Evolutionary conservation across 2,329 filamentous ascomycete species (phyloP), one percentile per base, ranked within the genome.

Genomic region (Macroventuria anomochaeta): DNA sequence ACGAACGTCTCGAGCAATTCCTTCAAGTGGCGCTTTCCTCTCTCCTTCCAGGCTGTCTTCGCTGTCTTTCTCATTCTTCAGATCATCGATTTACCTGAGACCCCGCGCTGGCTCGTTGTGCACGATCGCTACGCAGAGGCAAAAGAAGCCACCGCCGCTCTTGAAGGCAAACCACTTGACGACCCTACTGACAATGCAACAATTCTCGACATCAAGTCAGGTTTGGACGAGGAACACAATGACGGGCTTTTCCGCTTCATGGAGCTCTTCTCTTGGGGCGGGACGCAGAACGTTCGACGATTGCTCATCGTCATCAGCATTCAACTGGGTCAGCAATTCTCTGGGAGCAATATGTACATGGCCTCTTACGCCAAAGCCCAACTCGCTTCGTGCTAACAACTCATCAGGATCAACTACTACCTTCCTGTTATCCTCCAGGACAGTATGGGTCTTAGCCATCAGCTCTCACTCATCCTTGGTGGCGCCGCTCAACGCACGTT

Each of bases 241-340:
- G 78, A 82, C 49, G 68, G 76, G 2, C 72, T 21, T 1, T 53
- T 52, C 25, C 47, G 65, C 65, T 20, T 69, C 64, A 69, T 58
- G 28, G 73, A 76, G 43, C 64, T 76, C 13, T 79, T 82, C 3
- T 70, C 74, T 0, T 82, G 81, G 75, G 68, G 71, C 20, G 34
- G 23, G 12, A n/a, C 13, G 6, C 34, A 37, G 34, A 37, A 37
- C 2, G 67, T 83, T 4, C 76, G 81, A 2, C 76, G 81, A 8
- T 48, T 83, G 1, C 44, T 83, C 2, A 75, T 84, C 0, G 80
- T 80, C 7, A 77, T 77, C 54, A 81, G 82, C 0, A 81, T 81
- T 0, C 80, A 82, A 41, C 71, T 74, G 2, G 79, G 80, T 66
- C 79, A 81, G 43, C 79, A 81, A 46, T 66, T 80, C 3, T 58